Evolutionary conservation across 1,284 basidiomycete species (phyloP), one percentile per base, ranked within the genome.

Genomic region (Earliella scabrosa): DNA sequence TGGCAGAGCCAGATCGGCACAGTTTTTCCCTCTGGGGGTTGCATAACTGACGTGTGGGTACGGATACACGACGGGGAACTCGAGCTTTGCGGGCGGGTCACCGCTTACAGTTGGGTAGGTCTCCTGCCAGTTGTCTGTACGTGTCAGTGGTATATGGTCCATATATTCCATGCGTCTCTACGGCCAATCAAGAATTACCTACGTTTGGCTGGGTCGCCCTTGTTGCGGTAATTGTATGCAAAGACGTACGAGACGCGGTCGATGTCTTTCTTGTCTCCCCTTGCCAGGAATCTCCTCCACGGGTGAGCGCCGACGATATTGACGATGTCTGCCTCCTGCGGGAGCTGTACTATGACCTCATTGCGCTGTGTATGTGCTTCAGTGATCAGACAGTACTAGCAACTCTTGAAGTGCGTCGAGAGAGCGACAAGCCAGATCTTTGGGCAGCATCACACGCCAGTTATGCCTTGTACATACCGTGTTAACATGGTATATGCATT

Each of bases 151-250:
- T n/a, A 29, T 8, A 6, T 32, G 16, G 18, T 11, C 18, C 29
- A 31, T 31, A 31, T 31, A 31, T 13, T 7, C 29, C 7, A 31
- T 31, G 29, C 13, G 29, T 13, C 29, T 31, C 29, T 13, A 24
- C 24, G 14, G 39, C 39, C 11, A 24, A 14, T 41, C 11, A 26
- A 14, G 10, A 53, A 11, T 13, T 20, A 64, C 69, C n/a, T 57
- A 71, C 71, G 68, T 23, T 55, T 60, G 1, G 45, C 63, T 3
- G 71, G 71, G n/a, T 68, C 58, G n/a, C 71, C 71, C 11, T 60
- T 49, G 13, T n/a, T 55, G 29, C 61, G 57, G 52, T 69, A 71
- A 56, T 71, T 63, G 59, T 66, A 72, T 49, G 67, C 66, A 49
- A 72, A 72, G 6, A 72, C 63, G 48, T 63, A 67, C 20, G 68